phyloP scores from a whole-genome alignment of 805 yeast species.

The Komagataella ulmi region DNA sequence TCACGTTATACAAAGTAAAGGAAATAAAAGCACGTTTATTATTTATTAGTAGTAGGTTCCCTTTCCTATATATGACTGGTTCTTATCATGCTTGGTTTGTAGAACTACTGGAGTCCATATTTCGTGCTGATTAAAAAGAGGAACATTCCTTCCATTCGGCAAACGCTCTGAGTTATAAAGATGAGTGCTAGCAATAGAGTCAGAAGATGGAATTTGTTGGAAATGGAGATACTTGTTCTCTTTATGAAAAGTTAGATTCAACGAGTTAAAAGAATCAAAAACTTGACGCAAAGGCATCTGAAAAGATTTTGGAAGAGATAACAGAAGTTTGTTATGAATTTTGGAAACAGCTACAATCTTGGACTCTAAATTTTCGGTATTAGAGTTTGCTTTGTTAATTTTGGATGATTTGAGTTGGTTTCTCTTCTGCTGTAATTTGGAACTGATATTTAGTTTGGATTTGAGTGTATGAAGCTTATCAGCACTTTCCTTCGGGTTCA shows the following conservation, averaged over 20 bases:
- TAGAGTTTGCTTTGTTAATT: neutral
- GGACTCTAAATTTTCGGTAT: neutral
- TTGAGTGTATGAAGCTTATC: slow-evolving; percentile 9
- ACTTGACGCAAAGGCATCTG: neutral
- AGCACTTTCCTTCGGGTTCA: neutral
- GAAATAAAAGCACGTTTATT: neutral
- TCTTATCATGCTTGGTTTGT: neutral
- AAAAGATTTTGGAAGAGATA: neutral
- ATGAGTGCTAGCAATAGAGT: neutral
- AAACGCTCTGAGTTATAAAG: slow-evolving; percentile 1
- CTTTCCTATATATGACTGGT: neutral
- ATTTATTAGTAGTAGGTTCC: neutral
- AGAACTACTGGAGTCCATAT: slow-evolving; percentile 1
- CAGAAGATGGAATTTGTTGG: slow-evolving; percentile 1
- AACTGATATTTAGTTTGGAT: slow-evolving; percentile 10
- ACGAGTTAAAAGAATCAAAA: neutral
- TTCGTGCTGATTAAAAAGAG: neutral
- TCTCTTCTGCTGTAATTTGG: neutral
- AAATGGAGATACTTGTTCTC: slow-evolving; percentile 3
- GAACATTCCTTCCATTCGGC: slow-evolving; percentile 3
- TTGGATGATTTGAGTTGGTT: neutral
- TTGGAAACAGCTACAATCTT: neutral
- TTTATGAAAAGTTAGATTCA: slow-evolving; percentile 2
- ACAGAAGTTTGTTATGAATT: neutral
- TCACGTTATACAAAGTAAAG: neutral